Evolutionary conservation across 495 filamentous ascomycete genomes (phyloP), one percentile per base, ranked within the genome.

Genomic region (Hypoxylon intermedium): DNA sequence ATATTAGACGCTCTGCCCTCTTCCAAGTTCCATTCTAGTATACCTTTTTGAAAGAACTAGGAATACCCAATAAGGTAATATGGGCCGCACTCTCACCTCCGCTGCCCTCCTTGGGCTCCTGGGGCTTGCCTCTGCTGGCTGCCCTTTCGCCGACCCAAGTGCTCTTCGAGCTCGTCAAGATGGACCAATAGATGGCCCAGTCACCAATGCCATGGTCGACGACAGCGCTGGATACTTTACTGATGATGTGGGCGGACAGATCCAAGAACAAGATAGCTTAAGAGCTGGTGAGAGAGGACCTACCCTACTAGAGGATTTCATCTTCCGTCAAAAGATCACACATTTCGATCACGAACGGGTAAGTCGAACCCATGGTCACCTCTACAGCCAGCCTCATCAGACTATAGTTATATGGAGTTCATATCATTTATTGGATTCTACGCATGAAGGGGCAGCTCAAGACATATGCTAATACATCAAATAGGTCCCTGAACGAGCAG

Each of bases 301-400:
- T 11, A 89, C 87, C 1, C 75, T 92, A 31, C 75, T 93, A 7
- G 89, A 93, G 65, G 90, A 93, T 63, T 92, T 89, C 50, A 90
- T 92, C 60, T 87, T 91, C 72, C 83, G 90, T 18, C 88, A 91
- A 58, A 93, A 92, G 77, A 88, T 93, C 57, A 85, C 85, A 46
- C 88, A 85, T 21, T 93, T 93, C 65, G 90, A 94, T 57, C 89
- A 92, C 70, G 90, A 93, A 60, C 81, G 89, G 23, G 82, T 83
- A 72, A 67, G 74, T 63, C 12, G 24, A 18, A 23, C 11, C n/a
- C 0, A 31, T 1, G 6, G 24, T 20, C 9, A 19, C 31, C 9
- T 9, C 18, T 26, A 28, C 6, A 15, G 9, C 41, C 13, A 2
- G 2, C 6, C 9, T 3, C 5, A 40, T n/a, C 7, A 26, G 33